phyloP scores from a whole-genome alignment of 495 filamentous ascomycete species.

The Tuber microsphaerosporum region DNA sequence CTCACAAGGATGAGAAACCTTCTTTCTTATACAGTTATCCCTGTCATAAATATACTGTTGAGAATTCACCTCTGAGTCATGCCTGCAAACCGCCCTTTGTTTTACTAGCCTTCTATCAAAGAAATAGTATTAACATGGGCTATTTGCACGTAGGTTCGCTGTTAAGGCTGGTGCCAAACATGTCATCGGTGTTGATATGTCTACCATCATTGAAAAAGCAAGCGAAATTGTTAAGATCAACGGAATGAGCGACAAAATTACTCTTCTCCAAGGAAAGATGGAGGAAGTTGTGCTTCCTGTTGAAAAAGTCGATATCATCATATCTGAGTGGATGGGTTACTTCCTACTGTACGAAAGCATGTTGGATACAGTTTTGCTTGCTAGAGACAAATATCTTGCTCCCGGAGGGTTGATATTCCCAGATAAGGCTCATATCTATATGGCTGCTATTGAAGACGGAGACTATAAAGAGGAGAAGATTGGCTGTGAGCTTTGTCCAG shows the following conservation, averaged over 20 bases:
- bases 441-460: conserved; percentile 77
- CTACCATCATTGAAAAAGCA: conserved; percentile 92
- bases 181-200: conserved; percentile 95
- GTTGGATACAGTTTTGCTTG: conserved; percentile 91
- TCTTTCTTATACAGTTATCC: conserved; percentile 41
- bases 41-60: conserved; percentile 40
- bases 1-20: conserved; percentile 29
- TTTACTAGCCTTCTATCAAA: conserved; percentile 1
- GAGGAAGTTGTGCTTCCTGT: conserved; percentile 89
- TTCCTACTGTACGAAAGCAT: conserved; percentile 97
- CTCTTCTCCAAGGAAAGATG: conserved; percentile 88
- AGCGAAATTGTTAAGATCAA: conserved; percentile 83
- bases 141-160: conserved; percentile 66
- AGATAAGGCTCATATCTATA: conserved; percentile 76
- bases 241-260: conserved; percentile 74
- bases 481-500: conserved; percentile 51
- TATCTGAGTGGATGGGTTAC: conserved; percentile 99
- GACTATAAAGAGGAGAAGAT: conserved; percentile 74
- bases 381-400: conserved; percentile 80
- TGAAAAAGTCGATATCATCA: conserved; percentile 90
- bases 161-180: conserved; percentile 86
- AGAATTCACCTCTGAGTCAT: conserved; percentile 36
- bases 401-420: conserved; percentile 84
- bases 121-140: conserved; percentile 16
- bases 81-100: not conserved